Conservation (phyloP, 441 rosid genomes). For the Syzygium malaccense region DNA sequence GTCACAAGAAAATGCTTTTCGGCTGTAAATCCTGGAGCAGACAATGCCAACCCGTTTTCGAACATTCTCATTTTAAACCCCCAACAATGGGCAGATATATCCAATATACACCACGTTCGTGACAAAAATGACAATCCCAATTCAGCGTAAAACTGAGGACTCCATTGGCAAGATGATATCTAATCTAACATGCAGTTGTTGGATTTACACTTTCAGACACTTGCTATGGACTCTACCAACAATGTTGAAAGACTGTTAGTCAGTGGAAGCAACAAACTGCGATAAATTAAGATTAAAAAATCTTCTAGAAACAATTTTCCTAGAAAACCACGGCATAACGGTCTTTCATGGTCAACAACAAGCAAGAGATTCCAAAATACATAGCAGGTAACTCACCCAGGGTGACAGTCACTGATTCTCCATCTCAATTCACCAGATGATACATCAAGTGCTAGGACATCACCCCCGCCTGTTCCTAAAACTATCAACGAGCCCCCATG, state of each 20-base stretch:
- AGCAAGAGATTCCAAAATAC: not conserved
- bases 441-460: constrained; percentile 85
- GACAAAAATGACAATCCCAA: not conserved
- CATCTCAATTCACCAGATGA: constrained; percentile 86
- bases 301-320: not conserved
- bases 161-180: not conserved
- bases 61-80: not conserved
- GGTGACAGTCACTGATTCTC: constrained; percentile 84
- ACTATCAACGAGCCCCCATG: constrained; percentile 57
- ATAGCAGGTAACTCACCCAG: constrained; percentile 53
- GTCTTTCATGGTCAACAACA: not conserved
- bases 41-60: not conserved
- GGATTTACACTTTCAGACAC: not conserved
- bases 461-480: constrained; percentile 93
- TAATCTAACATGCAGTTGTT: not conserved
- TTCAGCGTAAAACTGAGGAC: not conserved
- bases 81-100: not conserved
- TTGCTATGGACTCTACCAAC: not conserved
- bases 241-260: not conserved
- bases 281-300: not conserved
- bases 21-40: not conserved
- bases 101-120: not conserved
- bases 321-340: not conserved
- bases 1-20: not conserved
- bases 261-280: not conserved